A percentile compares a stretch with the other conserved stretches of the same genome.
Conservation (phyloP, 108 stramenopile species). For the Skeletonema costatum region DNA sequence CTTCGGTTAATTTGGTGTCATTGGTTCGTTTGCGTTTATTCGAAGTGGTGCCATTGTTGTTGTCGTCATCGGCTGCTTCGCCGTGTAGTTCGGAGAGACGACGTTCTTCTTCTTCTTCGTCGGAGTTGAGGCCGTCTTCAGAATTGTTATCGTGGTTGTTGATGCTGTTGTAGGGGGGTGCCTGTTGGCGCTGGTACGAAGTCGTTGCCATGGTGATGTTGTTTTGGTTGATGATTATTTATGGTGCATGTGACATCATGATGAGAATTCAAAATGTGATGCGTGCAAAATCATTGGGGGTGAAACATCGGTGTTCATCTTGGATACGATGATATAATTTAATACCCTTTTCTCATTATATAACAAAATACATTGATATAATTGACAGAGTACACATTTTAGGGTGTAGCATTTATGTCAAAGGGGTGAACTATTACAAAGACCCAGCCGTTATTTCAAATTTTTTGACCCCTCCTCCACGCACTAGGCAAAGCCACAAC, state of each 20-base stretch:
- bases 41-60: constrained; percentile 8
- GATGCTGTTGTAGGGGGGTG: constrained; percentile 10
- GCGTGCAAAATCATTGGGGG: not conserved
- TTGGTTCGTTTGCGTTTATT: constrained; percentile 25
- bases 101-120: constrained; percentile 74
- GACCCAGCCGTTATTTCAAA: not conserved
- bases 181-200: not conserved
- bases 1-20: constrained; percentile 6
- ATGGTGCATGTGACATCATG: not conserved
- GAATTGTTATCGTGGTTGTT: not conserved
- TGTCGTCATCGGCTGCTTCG: constrained; percentile 48
- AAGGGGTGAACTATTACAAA: not conserved
- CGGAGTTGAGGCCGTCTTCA: constrained; percentile 34
- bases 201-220: not conserved
- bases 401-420: too few species aligned
- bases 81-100: constrained; percentile 58
- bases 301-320: not conserved
- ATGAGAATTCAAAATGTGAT: constrained; percentile 9
- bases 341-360: too few species aligned
- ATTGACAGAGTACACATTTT: too few species aligned
- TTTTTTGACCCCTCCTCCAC: too few species aligned
- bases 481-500: too few species aligned
- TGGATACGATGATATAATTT: too few species aligned
- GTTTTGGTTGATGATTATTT: constrained; percentile 12
- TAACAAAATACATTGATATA: too few species aligned